phyloP scores from a whole-genome alignment of 345 rosid genomes.

The Populus nigra region DNA sequence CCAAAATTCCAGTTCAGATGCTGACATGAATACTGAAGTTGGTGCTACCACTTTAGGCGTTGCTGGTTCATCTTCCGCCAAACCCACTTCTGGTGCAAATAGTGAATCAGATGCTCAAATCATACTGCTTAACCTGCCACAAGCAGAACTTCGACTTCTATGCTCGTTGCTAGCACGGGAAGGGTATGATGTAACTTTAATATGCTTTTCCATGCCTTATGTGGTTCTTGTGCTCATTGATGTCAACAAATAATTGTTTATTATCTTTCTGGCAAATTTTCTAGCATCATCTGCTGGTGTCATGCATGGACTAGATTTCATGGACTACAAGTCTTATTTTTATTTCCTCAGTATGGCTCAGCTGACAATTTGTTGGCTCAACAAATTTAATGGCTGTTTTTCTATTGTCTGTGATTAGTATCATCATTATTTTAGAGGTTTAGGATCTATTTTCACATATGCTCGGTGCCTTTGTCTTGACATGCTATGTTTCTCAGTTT shows the following conservation, averaged over 20 bases:
- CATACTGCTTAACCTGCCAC: conserved; percentile 69
- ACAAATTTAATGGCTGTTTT: no score
- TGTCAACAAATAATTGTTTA: no score
- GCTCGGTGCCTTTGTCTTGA: conserved; percentile 8
- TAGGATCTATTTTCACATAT: background rate
- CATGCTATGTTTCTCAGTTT: conserved; percentile 44
- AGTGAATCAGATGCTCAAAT: conserved; percentile 57
- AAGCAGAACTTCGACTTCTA: conserved; percentile 72
- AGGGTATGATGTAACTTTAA: conserved; percentile 49
- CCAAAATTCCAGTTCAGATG: conserved; percentile 39
- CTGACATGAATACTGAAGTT: conserved; percentile 38
- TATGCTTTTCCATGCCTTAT: no score
- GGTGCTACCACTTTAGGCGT: conserved; percentile 30
- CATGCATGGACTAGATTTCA: no score
- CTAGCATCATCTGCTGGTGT: no score
- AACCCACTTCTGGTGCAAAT: conserved; percentile 37
- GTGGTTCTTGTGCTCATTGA: no score
- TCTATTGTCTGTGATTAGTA: no score
- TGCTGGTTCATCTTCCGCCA: conserved; percentile 42
- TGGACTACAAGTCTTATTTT: no score
- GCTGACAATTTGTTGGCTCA: no score
- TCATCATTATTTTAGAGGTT: no score
- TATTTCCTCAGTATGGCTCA: no score
- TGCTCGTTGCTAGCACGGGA: conserved; percentile 94
- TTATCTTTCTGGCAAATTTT: no score